Conservation (phyloP, 495 filamentous ascomycete species). For the Aspergillus steynii region DNA sequence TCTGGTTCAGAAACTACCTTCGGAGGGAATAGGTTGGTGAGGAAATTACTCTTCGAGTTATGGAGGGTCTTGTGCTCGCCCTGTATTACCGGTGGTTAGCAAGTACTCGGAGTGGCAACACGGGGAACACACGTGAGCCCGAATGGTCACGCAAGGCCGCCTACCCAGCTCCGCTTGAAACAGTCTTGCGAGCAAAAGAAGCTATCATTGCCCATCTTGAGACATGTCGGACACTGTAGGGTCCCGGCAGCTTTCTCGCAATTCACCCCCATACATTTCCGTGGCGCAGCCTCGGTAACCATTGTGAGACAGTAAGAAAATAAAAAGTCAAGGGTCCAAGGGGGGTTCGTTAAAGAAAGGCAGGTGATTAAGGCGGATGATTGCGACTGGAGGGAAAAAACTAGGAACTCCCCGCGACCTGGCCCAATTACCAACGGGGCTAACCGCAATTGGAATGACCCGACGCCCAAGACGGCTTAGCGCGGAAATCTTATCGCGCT, state of each 20-base stretch:
- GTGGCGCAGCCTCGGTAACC: conserved; percentile 41
- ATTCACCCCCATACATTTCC: conserved; percentile 77
- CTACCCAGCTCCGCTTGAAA: conserved; percentile 98
- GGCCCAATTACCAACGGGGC: too few relatives aligned
- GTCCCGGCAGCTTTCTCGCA: conserved; percentile 81
- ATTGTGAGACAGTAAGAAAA: conserved; percentile 4
- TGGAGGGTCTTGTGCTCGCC: conserved; percentile 82
- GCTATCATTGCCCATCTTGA: conserved; percentile 86
- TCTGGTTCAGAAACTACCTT: conserved; percentile 83
- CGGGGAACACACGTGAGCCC: conserved; percentile 23
- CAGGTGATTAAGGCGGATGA: too few relatives aligned
- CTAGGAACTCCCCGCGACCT: too few relatives aligned
- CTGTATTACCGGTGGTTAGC: conserved; percentile 44
- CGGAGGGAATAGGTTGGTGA: conserved; percentile 65
- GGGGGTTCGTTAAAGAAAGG: not conserved
- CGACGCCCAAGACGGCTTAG: not conserved
- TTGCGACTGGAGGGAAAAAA: too few relatives aligned
- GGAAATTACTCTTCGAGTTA: conserved; percentile 78
- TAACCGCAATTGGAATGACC: not conserved
- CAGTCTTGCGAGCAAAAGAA: conserved; percentile 98
- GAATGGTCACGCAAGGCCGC: conserved; percentile 36
- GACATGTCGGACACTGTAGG: conserved; percentile 91
- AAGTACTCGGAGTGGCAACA: not conserved
- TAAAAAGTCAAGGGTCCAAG: not conserved
- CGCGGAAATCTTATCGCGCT: not conserved